Evolutionary conservation across 2,329 filamentous ascomycete species (phyloP).

Genomic region (Aspergillus quadricinctus): DNA sequence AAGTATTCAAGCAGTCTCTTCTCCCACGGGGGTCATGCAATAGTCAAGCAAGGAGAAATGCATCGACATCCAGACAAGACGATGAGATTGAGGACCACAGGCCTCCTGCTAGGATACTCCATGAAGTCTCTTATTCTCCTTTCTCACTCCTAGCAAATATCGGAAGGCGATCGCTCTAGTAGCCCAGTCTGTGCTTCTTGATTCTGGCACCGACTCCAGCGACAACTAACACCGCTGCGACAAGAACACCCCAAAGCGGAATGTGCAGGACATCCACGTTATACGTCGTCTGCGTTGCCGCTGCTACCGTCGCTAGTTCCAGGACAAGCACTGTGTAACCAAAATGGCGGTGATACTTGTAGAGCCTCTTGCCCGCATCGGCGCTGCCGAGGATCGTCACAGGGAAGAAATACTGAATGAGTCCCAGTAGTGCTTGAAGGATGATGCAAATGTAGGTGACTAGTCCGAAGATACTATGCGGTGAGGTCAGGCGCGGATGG

Average conservation of each 20-base stretch:
- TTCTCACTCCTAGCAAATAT: not conserved
- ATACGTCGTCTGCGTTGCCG: constrained; percentile 73
- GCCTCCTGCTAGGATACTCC: too few species aligned
- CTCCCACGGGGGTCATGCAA: too few species aligned
- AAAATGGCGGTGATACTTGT: constrained; percentile 79
- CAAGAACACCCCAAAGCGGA: constrained; percentile 68
- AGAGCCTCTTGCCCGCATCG: constrained; percentile 73
- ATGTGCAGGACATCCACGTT: constrained; percentile 65
- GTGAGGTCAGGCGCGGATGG: constrained; percentile 66
- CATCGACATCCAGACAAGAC: too few species aligned
- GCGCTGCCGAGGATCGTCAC: constrained; percentile 66
- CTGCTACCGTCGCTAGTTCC: constrained; percentile 68
- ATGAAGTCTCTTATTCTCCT: too few species aligned
- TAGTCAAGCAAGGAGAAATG: too few species aligned
- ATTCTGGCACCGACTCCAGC: constrained; percentile 72
- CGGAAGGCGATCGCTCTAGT: not conserved
- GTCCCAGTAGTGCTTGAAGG: constrained; percentile 71
- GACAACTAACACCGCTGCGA: constrained; percentile 63
- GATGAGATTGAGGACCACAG: too few species aligned
- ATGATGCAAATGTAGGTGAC: constrained; percentile 65
- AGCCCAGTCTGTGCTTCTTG: constrained; percentile 74
- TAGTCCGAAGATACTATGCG: constrained; percentile 79
- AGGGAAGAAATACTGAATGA: constrained; percentile 77
- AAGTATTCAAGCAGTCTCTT: constrained; percentile 93
- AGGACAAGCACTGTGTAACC: constrained; percentile 72